A percentile compares a stretch with the other conserved stretches of the same genome.
Conservation (phyloP, 306 rosid species). For the Cercis canadensis region DNA sequence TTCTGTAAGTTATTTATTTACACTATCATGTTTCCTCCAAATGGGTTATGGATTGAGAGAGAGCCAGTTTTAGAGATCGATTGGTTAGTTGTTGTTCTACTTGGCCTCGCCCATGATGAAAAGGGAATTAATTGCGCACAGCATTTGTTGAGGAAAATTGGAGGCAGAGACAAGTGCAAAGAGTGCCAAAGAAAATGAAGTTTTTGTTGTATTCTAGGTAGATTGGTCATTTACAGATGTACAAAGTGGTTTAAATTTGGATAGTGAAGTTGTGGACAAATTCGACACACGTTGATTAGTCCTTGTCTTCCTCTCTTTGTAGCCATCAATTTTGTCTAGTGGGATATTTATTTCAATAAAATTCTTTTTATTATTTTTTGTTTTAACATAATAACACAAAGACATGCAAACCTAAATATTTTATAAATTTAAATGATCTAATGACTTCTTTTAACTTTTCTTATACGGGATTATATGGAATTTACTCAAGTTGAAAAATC, state of each 20-base stretch:
- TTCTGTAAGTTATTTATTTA: constrained; percentile 16
- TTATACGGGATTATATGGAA: not conserved
- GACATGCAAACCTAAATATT: too few relatives aligned
- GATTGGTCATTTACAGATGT: constrained; percentile 26
- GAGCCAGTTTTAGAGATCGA: constrained; percentile 15
- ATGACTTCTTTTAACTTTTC: not conserved
- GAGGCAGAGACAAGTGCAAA: constrained; percentile 4
- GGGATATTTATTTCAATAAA: constrained; percentile 32
- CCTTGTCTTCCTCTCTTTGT: constrained; percentile 18
- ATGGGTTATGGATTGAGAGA: constrained; percentile 32
- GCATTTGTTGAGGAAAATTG: constrained; percentile 22
- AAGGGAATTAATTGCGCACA: constrained; percentile 1
- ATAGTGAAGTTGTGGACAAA: constrained; percentile 24
- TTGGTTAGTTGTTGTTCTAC: constrained; percentile 22
- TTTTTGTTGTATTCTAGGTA: constrained; percentile 31
- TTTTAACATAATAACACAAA: too few relatives aligned
- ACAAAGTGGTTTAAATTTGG: constrained; percentile 25
- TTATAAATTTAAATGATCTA: too few relatives aligned
- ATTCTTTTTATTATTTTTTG: not conserved
- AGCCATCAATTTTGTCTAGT: constrained; percentile 32
- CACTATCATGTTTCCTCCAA: not conserved
- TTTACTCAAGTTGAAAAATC: constrained; percentile 12
- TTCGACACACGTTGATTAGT: constrained; percentile 12
- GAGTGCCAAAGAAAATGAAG: constrained; percentile 21
- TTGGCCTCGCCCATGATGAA: constrained; percentile 17